Base-by-base conservation (phyloP, 176 grass and related monocot genomes). In the Triticum timopheevii region DNA sequence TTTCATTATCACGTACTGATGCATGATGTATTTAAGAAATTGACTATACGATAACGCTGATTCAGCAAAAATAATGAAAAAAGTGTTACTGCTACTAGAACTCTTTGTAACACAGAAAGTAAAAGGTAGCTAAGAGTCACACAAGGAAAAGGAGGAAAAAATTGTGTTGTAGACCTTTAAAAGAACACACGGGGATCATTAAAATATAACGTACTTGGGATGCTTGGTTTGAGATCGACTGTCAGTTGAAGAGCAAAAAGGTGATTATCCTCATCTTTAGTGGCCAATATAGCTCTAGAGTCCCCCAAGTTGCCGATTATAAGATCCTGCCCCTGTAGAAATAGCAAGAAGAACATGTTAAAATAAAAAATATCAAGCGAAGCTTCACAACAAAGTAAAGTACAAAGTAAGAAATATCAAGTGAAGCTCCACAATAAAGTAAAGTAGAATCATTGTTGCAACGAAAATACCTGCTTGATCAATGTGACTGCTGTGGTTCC, bases 401-500 rank as follows among this genome's bases (percentile, higher is more conserved):
- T 45, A 64, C 16, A 35, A 25, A 31, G 56, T 22, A 52, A 73
- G 38, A 68, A 80, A 59, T 59, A 70, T 28, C 8, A 68, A 71
- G 27, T 34, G 31, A 44, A 72, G 20, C 19, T 67, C 68, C 64
- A 84, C 30, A 77, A 17, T 59, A 78, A 61, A 69, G 13, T 81
- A 83, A 88, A 86, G 59, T 49, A 72, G 19, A 50, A 47, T 34
- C 44, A 76, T 31, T 52, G 15, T 31, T 52, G 44, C 25, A 11
- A 20, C 1, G 1, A 52, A 31, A 76, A 23, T 76, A 98, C 95
- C 91, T 93, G 89, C 78, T 98, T 98, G 77, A 98, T 73, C 65
- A 95, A 61, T 82, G 95, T 92, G n/a, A 98, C 93, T 65, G 95
- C 93, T 78, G 95, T 98, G 66, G 89, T 90, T 69, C 95, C 95